These are phyloP conservation scores for Amanita molliuscula DNA, from an alignment of 768 basidiomycete genomes.

Conservation along the genomic window DNA sequence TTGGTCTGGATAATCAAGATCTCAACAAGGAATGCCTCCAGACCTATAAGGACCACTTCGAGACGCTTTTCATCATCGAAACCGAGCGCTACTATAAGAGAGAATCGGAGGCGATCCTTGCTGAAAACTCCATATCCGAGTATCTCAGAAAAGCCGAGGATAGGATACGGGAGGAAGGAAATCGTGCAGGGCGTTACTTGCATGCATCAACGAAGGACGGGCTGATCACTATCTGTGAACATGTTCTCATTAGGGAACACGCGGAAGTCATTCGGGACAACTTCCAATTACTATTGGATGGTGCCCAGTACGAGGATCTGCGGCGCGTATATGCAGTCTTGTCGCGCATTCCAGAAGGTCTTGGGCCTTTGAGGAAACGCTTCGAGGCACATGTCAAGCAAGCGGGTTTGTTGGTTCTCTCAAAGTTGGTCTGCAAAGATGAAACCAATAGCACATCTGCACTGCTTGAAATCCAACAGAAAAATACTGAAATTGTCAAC, in stretches of 20 bases:
- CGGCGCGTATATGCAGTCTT: constrained; percentile 94
- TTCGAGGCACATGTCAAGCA: constrained; percentile 96
- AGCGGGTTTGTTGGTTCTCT: constrained; percentile 75
- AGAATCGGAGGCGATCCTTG: constrained; percentile 89
- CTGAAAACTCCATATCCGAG: constrained; percentile 87
- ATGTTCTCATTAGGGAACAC: constrained; percentile 88
- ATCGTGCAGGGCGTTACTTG: constrained; percentile 90
- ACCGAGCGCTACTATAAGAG: constrained; percentile 91
- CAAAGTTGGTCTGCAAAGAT: constrained; percentile 60
- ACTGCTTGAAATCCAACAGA: constrained; percentile 82
- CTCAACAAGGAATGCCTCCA: constrained; percentile 91
- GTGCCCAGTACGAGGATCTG: constrained; percentile 91
- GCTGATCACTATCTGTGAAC: constrained; percentile 81
- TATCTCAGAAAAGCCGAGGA: constrained; percentile 96
- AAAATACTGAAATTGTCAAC: constrained; percentile 87
- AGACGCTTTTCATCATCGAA: constrained; percentile 75
- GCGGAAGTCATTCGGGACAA: constrained; percentile 87
- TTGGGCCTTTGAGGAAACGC: constrained; percentile 86
- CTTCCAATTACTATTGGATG: constrained; percentile 89
- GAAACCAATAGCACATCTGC: constrained; percentile 89
- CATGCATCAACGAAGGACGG: constrained; percentile 85
- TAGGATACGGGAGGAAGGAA: constrained; percentile 89
- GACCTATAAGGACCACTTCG: constrained; percentile 90
- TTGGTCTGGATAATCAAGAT: constrained; percentile 87
- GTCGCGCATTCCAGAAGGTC: constrained; percentile 85